phyloP scores from a whole-genome alignment of 1,139 yeast genomes.

The Zygoascus sp. region DNA sequence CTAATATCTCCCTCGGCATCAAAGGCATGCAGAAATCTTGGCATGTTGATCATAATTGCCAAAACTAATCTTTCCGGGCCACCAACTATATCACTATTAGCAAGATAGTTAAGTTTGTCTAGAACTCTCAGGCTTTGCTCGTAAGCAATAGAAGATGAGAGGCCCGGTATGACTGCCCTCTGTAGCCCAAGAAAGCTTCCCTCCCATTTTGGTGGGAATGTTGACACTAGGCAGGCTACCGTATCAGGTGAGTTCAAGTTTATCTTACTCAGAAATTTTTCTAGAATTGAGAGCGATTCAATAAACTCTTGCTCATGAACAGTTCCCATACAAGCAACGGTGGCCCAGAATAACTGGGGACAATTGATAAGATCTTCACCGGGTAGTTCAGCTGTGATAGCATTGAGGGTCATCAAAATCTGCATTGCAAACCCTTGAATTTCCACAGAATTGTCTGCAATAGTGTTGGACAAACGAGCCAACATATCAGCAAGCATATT shows the following conservation, averaged over 20 bases:
- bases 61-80: slow-evolving; percentile 63
- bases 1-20: slow-evolving; percentile 48
- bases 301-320: slow-evolving; percentile 90
- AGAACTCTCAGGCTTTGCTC: slow-evolving; percentile 71
- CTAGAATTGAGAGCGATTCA: slow-evolving; percentile 75
- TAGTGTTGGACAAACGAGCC: slow-evolving; percentile 86
- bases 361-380: slow-evolving; percentile 74
- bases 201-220: slow-evolving; percentile 95
- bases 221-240: slow-evolving; percentile 71
- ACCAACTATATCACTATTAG: slow-evolving; percentile 75
- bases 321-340: slow-evolving; percentile 87
- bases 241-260: slow-evolving; percentile 84
- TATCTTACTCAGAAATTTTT: slow-evolving; percentile 79
- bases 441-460: slow-evolving; percentile 81
- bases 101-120: slow-evolving; percentile 62
- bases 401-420: slow-evolving; percentile 89
- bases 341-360: slow-evolving; percentile 95
- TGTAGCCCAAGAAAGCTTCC: slow-evolving; percentile 90
- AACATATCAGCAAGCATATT: slow-evolving; percentile 91
- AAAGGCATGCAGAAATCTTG: slow-evolving; percentile 77
- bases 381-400: slow-evolving; percentile 79
- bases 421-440: slow-evolving; percentile 98
- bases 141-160: slow-evolving; percentile 75
- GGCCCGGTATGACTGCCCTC: slow-evolving; percentile 69
- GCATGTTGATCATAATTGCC: slow-evolving; percentile 73